Conservation (phyloP, 106 monocot genomes). For the Dioscorea dumetorum region DNA sequence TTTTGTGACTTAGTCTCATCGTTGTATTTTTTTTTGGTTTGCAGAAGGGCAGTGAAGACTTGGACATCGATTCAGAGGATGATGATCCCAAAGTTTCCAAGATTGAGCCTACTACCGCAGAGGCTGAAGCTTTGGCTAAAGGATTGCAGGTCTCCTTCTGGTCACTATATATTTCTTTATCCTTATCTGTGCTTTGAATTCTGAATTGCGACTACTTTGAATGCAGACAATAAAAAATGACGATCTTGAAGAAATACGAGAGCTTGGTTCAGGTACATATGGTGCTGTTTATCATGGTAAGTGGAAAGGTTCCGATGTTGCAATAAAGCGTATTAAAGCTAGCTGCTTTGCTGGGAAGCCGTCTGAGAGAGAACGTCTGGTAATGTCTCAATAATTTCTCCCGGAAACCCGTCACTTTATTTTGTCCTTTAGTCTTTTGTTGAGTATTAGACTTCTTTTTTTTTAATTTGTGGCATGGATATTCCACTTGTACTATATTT, state of each 20-base stretch:
- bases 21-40: slow-evolving; percentile 4
- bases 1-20: not conserved
- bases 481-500: too few relatives aligned
- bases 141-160: slow-evolving; percentile 68
- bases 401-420: too few relatives aligned
- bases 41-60: slow-evolving; percentile 47
- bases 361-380: slow-evolving; percentile 92
- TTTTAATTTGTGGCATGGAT: too few relatives aligned
- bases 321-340: slow-evolving; percentile 94
- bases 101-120: slow-evolving; percentile 77
- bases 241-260: slow-evolving; percentile 84
- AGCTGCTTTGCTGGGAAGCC: slow-evolving; percentile 91
- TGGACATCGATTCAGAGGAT: slow-evolving; percentile 32
- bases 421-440: too few relatives aligned
- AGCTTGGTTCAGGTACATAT: slow-evolving; percentile 85
- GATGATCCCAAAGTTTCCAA: slow-evolving; percentile 38
- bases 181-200: not conserved
- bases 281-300: slow-evolving; percentile 89
- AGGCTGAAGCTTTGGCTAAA: slow-evolving; percentile 73
- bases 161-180: not conserved
- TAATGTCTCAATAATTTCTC: slow-evolving; percentile 7
- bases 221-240: slow-evolving; percentile 87
- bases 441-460: too few relatives aligned
- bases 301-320: slow-evolving; percentile 94
- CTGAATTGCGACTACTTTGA: not conserved